These are phyloP conservation scores for Trametes pubescens DNA, from an alignment of 1,284 basidiomycete genomes.

Conservation along the genomic window DNA sequence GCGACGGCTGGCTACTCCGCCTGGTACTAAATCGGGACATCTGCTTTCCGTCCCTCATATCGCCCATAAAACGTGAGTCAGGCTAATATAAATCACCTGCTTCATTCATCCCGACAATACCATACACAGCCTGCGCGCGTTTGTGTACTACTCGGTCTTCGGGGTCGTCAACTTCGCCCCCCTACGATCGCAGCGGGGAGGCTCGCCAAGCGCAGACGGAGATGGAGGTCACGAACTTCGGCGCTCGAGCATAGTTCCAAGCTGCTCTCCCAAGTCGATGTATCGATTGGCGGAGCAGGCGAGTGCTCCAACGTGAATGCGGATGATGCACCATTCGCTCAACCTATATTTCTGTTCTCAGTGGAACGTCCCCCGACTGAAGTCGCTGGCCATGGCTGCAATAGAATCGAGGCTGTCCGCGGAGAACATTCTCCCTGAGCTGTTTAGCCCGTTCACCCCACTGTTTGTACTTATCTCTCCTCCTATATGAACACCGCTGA, in stretches of 20 bases:
- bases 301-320: too few species aligned
- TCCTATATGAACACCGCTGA: too few species aligned
- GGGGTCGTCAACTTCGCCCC: background rate
- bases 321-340: too few species aligned
- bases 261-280: constrained; percentile 36
- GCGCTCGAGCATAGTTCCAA: constrained; percentile 1
- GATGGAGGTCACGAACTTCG: background rate
- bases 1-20: too few species aligned
- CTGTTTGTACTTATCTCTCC: background rate
- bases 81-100: background rate
- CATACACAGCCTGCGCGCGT: background rate
- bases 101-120: background rate
- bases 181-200: background rate
- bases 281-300: constrained; percentile 34
- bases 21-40: background rate
- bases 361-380: constrained; percentile 24
- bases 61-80: background rate
- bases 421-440: constrained; percentile 28
- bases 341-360: too few species aligned
- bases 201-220: background rate
- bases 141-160: background rate
- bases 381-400: constrained; percentile 18
- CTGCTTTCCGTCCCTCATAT: background rate
- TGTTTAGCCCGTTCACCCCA: constrained; percentile 30
- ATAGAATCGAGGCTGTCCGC: constrained; percentile 22